phyloP scores from a whole-genome alignment of 106 monocot genomes.

The Dendrobium catenatum region DNA sequence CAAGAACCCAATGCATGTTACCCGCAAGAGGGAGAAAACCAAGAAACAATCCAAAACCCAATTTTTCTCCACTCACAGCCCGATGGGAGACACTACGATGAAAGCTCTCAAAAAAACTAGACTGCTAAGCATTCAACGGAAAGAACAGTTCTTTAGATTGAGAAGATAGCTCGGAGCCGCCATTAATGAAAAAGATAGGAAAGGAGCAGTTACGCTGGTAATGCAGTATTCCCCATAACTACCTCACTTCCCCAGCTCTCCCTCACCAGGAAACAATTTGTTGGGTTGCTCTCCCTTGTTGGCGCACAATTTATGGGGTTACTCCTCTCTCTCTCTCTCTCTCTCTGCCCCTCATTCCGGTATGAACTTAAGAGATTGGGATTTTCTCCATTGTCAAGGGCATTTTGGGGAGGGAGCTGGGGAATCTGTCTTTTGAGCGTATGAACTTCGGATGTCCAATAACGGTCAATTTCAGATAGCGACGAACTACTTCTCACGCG shows the following conservation, averaged over 20 bases:
- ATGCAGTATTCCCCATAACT: background rate
- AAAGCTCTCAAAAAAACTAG: background rate
- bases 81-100: background rate
- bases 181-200: slow-evolving; percentile 3
- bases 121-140: background rate
- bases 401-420: background rate
- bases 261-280: background rate
- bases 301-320: too few relatives aligned
- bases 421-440: background rate
- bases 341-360: background rate
- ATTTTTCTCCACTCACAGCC: slow-evolving; percentile 1
- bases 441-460: background rate
- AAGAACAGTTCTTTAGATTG: background rate
- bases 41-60: background rate
- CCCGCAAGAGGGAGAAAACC: background rate
- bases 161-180: background rate
- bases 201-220: background rate
- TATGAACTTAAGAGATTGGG: background rate
- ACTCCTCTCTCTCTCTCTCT: too few relatives aligned
- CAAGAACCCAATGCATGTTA: background rate
- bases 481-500: background rate
- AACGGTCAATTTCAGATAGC: slow-evolving; percentile 5
- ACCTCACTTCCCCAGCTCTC: background rate
- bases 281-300: too few relatives aligned
- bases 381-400: background rate